Conservation (phyloP, 2,329 filamentous ascomycete genomes). For the Metarhizium anisopliae region DNA sequence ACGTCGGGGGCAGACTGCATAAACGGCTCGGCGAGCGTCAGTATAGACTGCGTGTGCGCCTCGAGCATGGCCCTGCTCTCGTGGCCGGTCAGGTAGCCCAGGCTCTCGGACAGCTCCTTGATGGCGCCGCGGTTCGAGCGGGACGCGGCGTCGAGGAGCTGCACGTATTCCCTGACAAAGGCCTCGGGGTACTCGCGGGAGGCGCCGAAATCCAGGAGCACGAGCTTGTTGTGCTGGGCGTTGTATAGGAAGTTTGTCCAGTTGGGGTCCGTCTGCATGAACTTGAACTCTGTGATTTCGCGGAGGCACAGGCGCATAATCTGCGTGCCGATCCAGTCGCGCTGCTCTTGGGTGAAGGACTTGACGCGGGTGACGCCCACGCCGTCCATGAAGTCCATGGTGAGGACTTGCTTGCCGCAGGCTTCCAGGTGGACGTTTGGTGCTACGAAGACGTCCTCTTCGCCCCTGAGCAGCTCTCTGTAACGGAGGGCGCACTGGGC, state of each 20-base stretch:
- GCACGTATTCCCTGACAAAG: slow-evolving; percentile 75
- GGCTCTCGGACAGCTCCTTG: slow-evolving; percentile 57
- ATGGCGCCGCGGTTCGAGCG: slow-evolving; percentile 56
- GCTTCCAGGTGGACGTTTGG: slow-evolving; percentile 71
- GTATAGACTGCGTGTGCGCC: slow-evolving; percentile 78
- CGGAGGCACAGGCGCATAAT: slow-evolving; percentile 85
- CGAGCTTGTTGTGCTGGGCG: slow-evolving; percentile 58
- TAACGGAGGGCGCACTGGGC: slow-evolving; percentile 74
- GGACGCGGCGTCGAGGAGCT: slow-evolving; percentile 71
- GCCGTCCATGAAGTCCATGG: slow-evolving; percentile 86
- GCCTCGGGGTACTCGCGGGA: slow-evolving; percentile 72
- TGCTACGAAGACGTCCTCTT: slow-evolving; percentile 66
- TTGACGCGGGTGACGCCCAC: slow-evolving; percentile 74
- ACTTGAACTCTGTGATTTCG: slow-evolving; percentile 88
- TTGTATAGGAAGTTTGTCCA: slow-evolving; percentile 99
- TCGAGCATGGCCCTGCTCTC: slow-evolving; percentile 82
- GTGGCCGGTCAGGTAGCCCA: slow-evolving; percentile 88
- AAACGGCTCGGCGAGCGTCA: slow-evolving; percentile 91
- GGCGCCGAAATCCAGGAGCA: slow-evolving; percentile 92
- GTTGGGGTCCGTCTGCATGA: slow-evolving; percentile 99
- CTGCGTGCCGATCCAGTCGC: slow-evolving; percentile 93
- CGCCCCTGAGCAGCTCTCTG: slow-evolving; percentile 55
- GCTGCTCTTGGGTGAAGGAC: slow-evolving; percentile 69
- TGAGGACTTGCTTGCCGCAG: slow-evolving; percentile 77
- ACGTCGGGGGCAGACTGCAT: slow-evolving; percentile 63